Base-by-base conservation (phyloP, 163 green algal genomes). In the Coccomyxa subellipsoidea region DNA sequence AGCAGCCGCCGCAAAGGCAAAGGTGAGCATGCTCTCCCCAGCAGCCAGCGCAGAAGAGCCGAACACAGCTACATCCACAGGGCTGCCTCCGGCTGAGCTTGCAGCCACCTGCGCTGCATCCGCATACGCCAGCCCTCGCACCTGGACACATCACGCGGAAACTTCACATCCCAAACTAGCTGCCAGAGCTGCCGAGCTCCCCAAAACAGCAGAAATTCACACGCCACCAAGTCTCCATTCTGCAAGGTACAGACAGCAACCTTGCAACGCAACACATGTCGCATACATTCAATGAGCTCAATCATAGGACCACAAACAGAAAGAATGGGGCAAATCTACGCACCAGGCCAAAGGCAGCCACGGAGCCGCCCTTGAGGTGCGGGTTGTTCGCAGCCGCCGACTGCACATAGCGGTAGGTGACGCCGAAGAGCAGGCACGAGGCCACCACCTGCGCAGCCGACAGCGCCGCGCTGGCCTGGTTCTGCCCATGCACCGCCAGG, bases 331-430 rank as follows among this genome's bases (percentile, higher is more conserved):
- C n/a, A n/a, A n/a, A n/a, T n/a, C n/a, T n/a, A n/a, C 70, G 70
- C 38, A 79, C 92, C 25, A 96, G 82, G 0, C 88, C 93, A 89
- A 96, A 96, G 1, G 92, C 93, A 0, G 86, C 90, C 18, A 96
- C 91, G 8, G 91, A 88, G 5, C 92, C 92, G 9, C 85, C 81
- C 66, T 90, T 83, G 1, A 83, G 79, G 66, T 83, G 79, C 6
- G 21, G 12, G 69, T 83, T 88, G 54, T 23, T 38, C 0, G 66
- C 38, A 71, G 89, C 85, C 12, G 54, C 38, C 1, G 86, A 78
- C 32, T 90, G 77, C 2, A 79, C 85, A 82, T 92, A 92, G 78
- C 93, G 82, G 85, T 95, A 96, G 9, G 89, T 92, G 5, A 95
- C 87, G 0, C 93, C 93, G 82, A 96, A 93, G 66, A 96, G 87